These are phyloP conservation scores for Apiospora sp. DNA, from an alignment of 2,329 filamentous ascomycete species.

Conservation along the genomic window DNA sequence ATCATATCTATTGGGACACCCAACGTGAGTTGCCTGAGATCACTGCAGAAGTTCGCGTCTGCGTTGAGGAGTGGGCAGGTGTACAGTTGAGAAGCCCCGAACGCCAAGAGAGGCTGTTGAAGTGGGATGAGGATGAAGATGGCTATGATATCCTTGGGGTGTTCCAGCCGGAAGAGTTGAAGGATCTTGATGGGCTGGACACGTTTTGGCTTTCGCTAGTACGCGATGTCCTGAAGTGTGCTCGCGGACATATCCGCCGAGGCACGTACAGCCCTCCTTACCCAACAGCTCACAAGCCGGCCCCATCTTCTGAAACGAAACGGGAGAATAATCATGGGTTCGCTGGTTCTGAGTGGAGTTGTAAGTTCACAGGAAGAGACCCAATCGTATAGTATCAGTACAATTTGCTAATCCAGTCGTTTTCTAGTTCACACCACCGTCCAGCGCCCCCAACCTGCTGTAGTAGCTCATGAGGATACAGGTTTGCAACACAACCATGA, in stretches of 20 bases:
- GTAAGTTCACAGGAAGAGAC: background rate
- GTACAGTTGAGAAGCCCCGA: conserved; percentile 27
- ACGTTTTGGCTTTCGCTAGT: conserved; percentile 30
- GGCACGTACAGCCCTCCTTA: conserved; percentile 6
- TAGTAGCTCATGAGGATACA: background rate
- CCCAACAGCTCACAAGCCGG: background rate
- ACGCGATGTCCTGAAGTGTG: conserved; percentile 30
- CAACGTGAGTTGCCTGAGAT: conserved; percentile 41
- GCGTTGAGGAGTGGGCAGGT: conserved; percentile 33
- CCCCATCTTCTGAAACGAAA: background rate
- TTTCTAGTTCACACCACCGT: conserved; percentile 6
- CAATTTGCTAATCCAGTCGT: background rate
- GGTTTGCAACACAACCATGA: background rate
- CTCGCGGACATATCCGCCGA: conserved; percentile 28
- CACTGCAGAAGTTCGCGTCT: conserved; percentile 34
- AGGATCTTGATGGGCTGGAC: conserved; percentile 29
- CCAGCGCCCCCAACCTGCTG: background rate
- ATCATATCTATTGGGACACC: conserved; percentile 52
- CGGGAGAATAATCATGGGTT: background rate
- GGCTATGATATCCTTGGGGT: conserved; percentile 31
- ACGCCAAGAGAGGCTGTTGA: conserved; percentile 30
- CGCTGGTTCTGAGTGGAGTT: conserved; percentile 7
- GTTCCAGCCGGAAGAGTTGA: conserved; percentile 31
- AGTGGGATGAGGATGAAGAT: conserved; percentile 29
- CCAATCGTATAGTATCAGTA: background rate